Conservation (phyloP, 768 basidiomycete genomes). For the Tulasnella sp. region DNA sequence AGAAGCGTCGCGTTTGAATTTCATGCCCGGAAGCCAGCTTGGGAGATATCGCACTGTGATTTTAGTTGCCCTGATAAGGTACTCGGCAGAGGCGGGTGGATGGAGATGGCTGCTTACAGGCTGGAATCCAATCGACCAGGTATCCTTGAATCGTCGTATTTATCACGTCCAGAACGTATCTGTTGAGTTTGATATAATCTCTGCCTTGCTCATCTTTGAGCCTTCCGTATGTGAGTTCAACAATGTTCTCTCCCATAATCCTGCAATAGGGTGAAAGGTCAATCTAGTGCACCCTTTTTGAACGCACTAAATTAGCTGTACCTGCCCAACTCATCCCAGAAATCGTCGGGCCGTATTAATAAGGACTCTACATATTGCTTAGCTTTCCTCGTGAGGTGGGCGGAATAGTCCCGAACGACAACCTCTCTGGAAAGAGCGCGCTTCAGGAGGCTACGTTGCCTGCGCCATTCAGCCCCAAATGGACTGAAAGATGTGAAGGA, state of each 20-base stretch:
- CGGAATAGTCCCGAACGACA: neutral
- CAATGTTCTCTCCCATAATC: neutral
- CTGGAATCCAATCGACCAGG: neutral
- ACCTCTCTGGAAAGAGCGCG: neutral
- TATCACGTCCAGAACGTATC: neutral
- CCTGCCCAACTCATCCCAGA: neutral
- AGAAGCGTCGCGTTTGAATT: constrained; percentile 11
- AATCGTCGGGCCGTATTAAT: neutral
- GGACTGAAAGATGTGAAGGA: neutral
- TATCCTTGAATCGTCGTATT: neutral
- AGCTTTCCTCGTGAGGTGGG: neutral
- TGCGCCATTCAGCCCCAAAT: neutral
- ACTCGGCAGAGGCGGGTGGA: neutral
- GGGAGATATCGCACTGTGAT: constrained; percentile 19
- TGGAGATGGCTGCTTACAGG: neutral
- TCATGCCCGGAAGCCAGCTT: constrained; percentile 21
- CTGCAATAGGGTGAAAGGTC: neutral
- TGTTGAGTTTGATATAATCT: neutral
- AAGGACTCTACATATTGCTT: neutral
- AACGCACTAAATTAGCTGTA: neutral
- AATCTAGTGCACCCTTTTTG: too few species aligned
- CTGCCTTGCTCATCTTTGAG: neutral
- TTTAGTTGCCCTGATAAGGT: too few species aligned
- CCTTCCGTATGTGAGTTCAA: neutral
- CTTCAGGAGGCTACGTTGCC: neutral